Conservation (phyloP, 257 asterid genomes). For the Agastache rugosa region DNA sequence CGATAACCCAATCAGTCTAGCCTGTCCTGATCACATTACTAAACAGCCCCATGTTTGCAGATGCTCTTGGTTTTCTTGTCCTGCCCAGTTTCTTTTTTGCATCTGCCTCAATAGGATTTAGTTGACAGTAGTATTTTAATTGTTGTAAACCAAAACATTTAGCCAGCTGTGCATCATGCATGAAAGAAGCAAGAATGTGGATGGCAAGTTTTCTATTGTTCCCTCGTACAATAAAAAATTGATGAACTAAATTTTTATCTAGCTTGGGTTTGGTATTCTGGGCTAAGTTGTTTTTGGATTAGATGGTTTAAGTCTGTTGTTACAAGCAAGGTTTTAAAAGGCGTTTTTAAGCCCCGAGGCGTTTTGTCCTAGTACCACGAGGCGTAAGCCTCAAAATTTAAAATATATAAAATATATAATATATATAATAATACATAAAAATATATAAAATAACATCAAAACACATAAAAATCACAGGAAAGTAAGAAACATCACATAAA, state of each 20-base stretch:
- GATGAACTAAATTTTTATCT: conserved; percentile 13
- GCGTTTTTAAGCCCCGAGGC: too few relatives aligned
- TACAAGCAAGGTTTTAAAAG: too few relatives aligned
- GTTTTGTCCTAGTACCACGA: too few relatives aligned
- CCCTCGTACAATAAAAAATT: background rate
- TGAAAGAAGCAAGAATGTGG: background rate
- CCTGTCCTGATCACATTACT: background rate
- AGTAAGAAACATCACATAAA: too few relatives aligned
- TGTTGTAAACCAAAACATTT: background rate
- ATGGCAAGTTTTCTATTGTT: conserved; percentile 15
- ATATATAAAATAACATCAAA: too few relatives aligned
- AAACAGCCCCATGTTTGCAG: background rate
- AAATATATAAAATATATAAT: too few relatives aligned
- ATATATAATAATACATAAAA: too few relatives aligned
- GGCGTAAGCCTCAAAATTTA: too few relatives aligned
- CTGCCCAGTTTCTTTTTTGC: conserved; percentile 11
- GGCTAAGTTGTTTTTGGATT: background rate
- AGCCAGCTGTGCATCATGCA: background rate
- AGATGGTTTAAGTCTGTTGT: conserved; percentile 21
- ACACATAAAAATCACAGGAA: too few relatives aligned
- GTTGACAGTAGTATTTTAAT: conserved; percentile 1
- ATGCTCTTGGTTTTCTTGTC: conserved; percentile 9
- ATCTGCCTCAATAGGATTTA: background rate
- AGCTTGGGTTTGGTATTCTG: conserved; percentile 18
- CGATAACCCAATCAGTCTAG: background rate